A percentile compares a stretch with the other conserved stretches of the same genome.
Evolutionary conservation across 2,329 filamentous ascomycete genomes (phyloP).

Genomic region (Tolypocladium guangdongense): DNA sequence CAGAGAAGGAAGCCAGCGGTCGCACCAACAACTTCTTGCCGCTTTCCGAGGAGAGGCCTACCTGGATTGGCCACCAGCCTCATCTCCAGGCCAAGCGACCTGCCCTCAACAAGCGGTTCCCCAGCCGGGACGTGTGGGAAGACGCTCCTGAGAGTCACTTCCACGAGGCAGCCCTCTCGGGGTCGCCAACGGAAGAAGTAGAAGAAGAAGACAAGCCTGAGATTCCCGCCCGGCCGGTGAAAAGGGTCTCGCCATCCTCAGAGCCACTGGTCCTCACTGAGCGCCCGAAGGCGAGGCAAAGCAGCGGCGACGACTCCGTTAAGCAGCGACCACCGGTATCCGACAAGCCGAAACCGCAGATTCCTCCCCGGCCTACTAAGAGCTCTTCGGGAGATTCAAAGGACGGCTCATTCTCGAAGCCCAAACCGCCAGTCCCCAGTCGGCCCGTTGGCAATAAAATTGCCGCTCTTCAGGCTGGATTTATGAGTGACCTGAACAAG

Average conservation of each 20-base stretch:
- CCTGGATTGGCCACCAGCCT: constrained; percentile 34
- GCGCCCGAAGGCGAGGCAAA: constrained; percentile 41
- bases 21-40: constrained; percentile 17
- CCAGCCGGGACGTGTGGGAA: constrained; percentile 90
- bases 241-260: constrained; percentile 24
- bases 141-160: constrained; percentile 77
- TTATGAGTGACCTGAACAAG: constrained; percentile 88
- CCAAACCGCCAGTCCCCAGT: constrained; percentile 71
- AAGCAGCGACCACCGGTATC: constrained; percentile 32
- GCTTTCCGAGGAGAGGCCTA: constrained; percentile 23
- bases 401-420: constrained; percentile 42
- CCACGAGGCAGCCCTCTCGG: constrained; percentile 62
- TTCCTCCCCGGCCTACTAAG: constrained; percentile 55
- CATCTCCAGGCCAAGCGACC: constrained; percentile 46
- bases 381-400: constrained; percentile 26
- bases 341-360: constrained; percentile 45
- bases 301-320: constrained; percentile 22
- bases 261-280: constrained; percentile 37
- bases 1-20: constrained; percentile 37
- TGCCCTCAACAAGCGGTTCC: constrained; percentile 60
- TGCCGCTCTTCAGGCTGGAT: constrained; percentile 78
- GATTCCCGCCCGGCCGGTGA: constrained; percentile 20
- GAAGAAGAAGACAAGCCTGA: constrained; percentile 15
- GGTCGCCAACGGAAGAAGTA: constrained; percentile 16
- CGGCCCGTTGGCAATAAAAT: constrained; percentile 78